phyloP scores from a whole-genome alignment of 169 alveolate genomes.

The Neospora caninum region DNA sequence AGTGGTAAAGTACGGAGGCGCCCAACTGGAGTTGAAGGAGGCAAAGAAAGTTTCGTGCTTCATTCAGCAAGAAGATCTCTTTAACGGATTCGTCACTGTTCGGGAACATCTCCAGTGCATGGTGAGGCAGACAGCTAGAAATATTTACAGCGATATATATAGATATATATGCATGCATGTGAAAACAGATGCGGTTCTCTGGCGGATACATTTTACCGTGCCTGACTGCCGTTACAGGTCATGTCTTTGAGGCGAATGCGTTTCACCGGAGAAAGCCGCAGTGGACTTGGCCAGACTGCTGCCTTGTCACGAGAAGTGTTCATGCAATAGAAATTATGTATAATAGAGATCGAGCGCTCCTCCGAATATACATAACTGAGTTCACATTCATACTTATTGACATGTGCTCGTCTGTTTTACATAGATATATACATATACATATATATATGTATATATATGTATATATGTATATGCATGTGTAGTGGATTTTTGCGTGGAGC shows the following conservation, averaged over 20 bases:
- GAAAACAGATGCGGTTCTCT: not conserved
- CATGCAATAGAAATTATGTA: not conserved
- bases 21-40: constrained; percentile 63
- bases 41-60: constrained; percentile 79
- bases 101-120: constrained; percentile 74
- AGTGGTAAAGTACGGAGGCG: constrained; percentile 67
- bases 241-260: too few relatives aligned
- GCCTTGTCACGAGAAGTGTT: not conserved
- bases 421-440: not conserved
- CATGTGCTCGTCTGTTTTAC: not conserved
- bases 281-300: not conserved
- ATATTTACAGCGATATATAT: not conserved
- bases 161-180: not conserved
- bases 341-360: not conserved
- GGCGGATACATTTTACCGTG: not conserved
- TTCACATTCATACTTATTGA: too few relatives aligned
- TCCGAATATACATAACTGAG: not conserved
- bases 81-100: constrained; percentile 83
- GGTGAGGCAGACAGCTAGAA: constrained; percentile 18
- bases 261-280: not conserved
- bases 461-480: not conserved
- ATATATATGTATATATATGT: not conserved
- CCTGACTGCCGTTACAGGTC: too few relatives aligned
- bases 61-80: constrained; percentile 87
- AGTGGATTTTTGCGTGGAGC: too few relatives aligned